A percentile compares a stretch with the other conserved stretches of the same genome.
These are phyloP conservation scores for Umbelopsis sp. DNA, from an alignment of 371 early-diverging fungal species.

Conservation along the genomic window DNA sequence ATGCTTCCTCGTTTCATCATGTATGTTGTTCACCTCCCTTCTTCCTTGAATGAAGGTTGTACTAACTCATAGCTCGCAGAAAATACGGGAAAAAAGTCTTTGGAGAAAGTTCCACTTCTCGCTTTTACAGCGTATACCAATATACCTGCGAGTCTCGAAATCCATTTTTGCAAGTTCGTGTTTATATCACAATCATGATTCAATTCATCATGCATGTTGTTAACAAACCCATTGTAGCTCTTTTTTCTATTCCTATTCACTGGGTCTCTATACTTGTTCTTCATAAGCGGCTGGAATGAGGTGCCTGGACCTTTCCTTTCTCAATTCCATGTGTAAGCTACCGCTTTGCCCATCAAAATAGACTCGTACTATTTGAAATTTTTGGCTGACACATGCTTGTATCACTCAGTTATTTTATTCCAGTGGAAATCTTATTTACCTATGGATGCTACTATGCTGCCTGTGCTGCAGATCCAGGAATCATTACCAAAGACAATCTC, in stretches of 20 bases:
- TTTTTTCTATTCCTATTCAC: constrained; percentile 39
- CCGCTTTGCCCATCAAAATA: too few relatives aligned
- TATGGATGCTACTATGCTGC: constrained; percentile 62
- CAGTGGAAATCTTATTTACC: constrained; percentile 56
- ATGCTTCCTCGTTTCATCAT: constrained; percentile 26
- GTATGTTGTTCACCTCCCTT: constrained; percentile 24
- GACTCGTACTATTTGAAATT: too few relatives aligned
- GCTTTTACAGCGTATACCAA: constrained; percentile 30
- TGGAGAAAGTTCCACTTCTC: constrained; percentile 24
- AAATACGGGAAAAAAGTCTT: not conserved
- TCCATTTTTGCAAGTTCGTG: constrained; percentile 48
- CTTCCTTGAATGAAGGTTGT: not conserved
- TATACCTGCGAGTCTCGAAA: constrained; percentile 52
- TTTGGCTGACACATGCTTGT: not conserved
- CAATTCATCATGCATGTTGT: not conserved
- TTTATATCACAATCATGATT: too few relatives aligned
- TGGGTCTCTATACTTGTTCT: constrained; percentile 32
- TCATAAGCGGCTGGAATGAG: constrained; percentile 40
- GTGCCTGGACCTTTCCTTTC: constrained; percentile 45
- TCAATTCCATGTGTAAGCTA: constrained; percentile 38
- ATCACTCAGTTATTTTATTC: constrained; percentile 45
- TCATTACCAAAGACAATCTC: constrained; percentile 59
- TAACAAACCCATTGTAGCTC: constrained; percentile 26
- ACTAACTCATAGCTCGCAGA: not conserved
- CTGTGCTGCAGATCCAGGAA: constrained; percentile 68